Evolutionary conservation across 2,329 filamentous ascomycete species (phyloP), one percentile per base, ranked within the genome.

Genomic region (Scytalidium lignicola): DNA sequence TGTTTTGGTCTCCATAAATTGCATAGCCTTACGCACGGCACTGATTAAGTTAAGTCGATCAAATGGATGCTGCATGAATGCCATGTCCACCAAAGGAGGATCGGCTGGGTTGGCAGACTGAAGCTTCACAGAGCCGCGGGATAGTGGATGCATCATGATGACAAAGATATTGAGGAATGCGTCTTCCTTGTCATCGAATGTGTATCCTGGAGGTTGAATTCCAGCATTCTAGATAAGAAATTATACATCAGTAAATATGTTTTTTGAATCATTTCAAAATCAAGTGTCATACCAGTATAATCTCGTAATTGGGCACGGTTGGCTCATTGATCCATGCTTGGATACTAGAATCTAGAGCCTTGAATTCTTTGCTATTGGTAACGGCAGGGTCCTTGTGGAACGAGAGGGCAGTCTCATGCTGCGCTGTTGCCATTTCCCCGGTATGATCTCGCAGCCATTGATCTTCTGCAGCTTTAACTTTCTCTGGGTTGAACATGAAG

Each of bases 281-380:
- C n/a, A n/a, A n/a, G n/a, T n/a, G n/a, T n/a, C 32, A 13, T 37
- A 37, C 32, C 1, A 68, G 73, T 8, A 74, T 48, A 15, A 83
- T 61, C 55, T 85, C 82, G 54, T 73, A 82, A 43, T 77, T 71
- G 0, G 82, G 82, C 2, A 84, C 70, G 0, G 75, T 80, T 15
- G 72, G 67, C 19, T 68, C 67, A 41, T 59, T 61, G 1, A 85
- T 60, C 51, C 70, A 74, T 0, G 64, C 60, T 55, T 76, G 70
- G 9, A 71, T 66, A 0, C 65, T 48, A 0, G 54, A 47, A 0
- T 77, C 72, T 0, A 85, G 66, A 1, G 63, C 70, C 39, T 72
- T 62, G 58, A 80, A 82, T 56, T 84, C 76, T 0, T 67, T 54
- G 0, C 67, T 70, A 1, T 61, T 48, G 1, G 65, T 57, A 2